Evolutionary conservation across 352 stramenopile species (phyloP), one percentile per base, ranked within the genome.

Genomic region (Phytophthora pinifolia): DNA sequence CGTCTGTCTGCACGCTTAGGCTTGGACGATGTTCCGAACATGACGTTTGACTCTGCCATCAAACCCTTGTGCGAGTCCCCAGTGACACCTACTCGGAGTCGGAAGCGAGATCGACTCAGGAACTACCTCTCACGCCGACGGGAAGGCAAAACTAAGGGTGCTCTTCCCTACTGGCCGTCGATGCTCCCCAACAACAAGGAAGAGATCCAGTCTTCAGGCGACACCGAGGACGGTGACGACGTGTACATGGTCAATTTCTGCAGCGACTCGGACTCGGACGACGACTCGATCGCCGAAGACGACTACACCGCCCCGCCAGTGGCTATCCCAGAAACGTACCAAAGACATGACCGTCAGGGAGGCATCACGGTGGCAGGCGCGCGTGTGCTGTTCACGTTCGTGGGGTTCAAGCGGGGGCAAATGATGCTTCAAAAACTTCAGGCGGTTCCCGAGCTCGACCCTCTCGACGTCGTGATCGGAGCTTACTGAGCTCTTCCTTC

Each of bases 351-450:
- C 46, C 72, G 75, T 33, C 58, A 67, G 37, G 73, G 75, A 20
- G 78, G 78, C 30, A 71, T 73, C 27, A 79, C 61, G 3, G 75
- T 88, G 32, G 72, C 69, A 4, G 75, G 75, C 0, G 60, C 49
- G 8, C 59, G 71, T 17, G 66, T 88, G 41, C 45, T 85, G 0
- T 88, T 83, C 50, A 88, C 75, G n/a, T 75, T 72, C 39, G 64
- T 65, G 9, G 76, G 61, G 0, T 88, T 85, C 56, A 85, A 85
- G 54, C 73, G 78, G 15, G 70, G 74, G 44, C 62, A 75, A 43
- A 68, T 75, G 52, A 56, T 74, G 52, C 20, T 69, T 14, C 47
- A 61, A 13, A 64, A 74, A 12, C 67, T 86, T 20, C 64, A 72
- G 27, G 35, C 45, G 0, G 66, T 88, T 36, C 54, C 60, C 0